A percentile compares a stretch with the other conserved stretches of the same genome.
Conservation (phyloP, 495 filamentous ascomycete genomes). For the Lasiosphaeriaceae sp. region DNA sequence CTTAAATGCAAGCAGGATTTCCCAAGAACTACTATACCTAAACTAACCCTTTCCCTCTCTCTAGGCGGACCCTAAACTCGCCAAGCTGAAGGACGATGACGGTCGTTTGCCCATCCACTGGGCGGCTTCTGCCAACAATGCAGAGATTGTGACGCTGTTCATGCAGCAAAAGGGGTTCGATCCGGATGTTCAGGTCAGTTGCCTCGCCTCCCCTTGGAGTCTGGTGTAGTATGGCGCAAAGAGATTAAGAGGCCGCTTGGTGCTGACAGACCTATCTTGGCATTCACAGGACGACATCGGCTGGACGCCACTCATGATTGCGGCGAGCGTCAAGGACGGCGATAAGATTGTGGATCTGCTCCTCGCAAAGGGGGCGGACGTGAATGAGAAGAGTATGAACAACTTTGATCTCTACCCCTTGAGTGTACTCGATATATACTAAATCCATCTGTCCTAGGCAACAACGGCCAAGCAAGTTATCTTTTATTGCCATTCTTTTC, state of each 20-base stretch:
- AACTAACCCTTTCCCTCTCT: background rate
- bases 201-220: background rate
- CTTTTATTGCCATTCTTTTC: background rate
- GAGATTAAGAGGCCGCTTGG: background rate
- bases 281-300: constrained; percentile 69
- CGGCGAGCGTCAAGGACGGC: constrained; percentile 69
- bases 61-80: constrained; percentile 81
- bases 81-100: constrained; percentile 74
- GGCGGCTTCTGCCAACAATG: constrained; percentile 81
- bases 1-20: constrained; percentile 63
- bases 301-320: constrained; percentile 96
- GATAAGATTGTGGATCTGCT: constrained; percentile 70
- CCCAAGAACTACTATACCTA: too few relatives aligned
- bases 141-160: constrained; percentile 70
- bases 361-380: constrained; percentile 75
- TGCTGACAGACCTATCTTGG: background rate
- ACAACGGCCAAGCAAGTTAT: constrained; percentile 17
- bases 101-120: constrained; percentile 92
- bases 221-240: too few relatives aligned
- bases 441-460: constrained; percentile 3
- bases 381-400: constrained; percentile 69
- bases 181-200: constrained; percentile 73
- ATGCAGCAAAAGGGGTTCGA: constrained; percentile 71
- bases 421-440: too few relatives aligned
- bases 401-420: background rate